These are phyloP conservation scores for Letharia columbiana DNA, from an alignment of 495 filamentous ascomycete species.

Conservation along the genomic window DNA sequence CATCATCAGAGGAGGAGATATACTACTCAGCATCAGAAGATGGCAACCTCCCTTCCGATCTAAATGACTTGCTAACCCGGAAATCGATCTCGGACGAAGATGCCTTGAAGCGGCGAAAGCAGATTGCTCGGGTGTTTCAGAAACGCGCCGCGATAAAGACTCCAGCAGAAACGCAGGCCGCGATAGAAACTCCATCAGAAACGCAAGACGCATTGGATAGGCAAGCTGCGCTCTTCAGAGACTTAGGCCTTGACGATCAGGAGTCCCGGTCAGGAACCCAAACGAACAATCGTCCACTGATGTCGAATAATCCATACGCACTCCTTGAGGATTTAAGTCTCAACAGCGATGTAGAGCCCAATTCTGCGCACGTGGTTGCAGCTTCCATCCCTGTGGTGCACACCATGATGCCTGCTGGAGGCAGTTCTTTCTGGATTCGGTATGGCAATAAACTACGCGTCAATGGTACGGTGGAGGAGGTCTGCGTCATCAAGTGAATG, in stretches of 20 bases:
- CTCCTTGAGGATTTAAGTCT: neutral
- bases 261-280: neutral
- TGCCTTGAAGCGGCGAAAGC: neutral
- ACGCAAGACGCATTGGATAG: neutral
- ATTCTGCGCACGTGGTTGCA: neutral
- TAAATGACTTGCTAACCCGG: neutral
- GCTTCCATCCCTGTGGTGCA: neutral
- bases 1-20: slow-evolving; percentile 13
- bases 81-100: slow-evolving; percentile 3
- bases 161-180: neutral
- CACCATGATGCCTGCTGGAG: slow-evolving; percentile 41
- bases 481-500: slow-evolving; percentile 35
- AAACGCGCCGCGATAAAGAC: neutral
- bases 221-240: neutral
- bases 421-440: slow-evolving; percentile 48
- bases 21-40: slow-evolving; percentile 16
- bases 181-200: neutral
- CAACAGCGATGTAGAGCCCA: neutral
- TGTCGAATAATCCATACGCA: slow-evolving; percentile 9
- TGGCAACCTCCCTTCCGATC: neutral
- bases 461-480: slow-evolving; percentile 53
- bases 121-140: neutral
- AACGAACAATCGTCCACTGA: neutral
- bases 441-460: slow-evolving; percentile 59
- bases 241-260: slow-evolving; percentile 1